phyloP scores from a whole-genome alignment of 495 filamentous ascomycete genomes.

The Beverwykella pulmonaria region DNA sequence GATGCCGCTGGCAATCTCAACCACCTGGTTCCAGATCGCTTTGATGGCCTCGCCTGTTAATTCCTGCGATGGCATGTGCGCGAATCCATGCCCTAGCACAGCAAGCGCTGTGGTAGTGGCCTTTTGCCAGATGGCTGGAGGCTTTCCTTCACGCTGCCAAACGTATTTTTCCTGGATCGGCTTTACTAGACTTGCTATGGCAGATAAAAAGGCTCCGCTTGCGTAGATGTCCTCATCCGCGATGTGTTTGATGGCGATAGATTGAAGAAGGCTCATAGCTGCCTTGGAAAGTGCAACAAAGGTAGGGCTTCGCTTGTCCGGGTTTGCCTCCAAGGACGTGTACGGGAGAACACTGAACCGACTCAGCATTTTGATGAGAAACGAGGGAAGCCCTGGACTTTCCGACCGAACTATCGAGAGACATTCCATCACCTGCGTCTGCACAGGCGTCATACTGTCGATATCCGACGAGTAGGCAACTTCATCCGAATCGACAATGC shows the following conservation, averaged over 20 bases:
- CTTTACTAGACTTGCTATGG: constrained; percentile 64
- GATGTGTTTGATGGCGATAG: constrained; percentile 53
- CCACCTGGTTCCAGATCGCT: constrained; percentile 61
- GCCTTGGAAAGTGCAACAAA: constrained; percentile 87
- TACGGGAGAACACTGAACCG: constrained; percentile 72
- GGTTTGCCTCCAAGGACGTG: constrained; percentile 20
- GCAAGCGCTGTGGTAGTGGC: constrained; percentile 70
- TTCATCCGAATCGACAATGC: constrained; percentile 70
- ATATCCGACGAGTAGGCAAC: constrained; percentile 78
- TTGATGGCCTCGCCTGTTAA: constrained; percentile 52
- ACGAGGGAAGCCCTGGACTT: constrained; percentile 64
- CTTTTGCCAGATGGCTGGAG: constrained; percentile 74
- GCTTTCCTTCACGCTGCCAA: constrained; percentile 56
- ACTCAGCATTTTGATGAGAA: constrained; percentile 67
- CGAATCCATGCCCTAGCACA: constrained; percentile 68
- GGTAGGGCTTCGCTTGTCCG: constrained; percentile 53
- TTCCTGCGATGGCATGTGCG: constrained; percentile 30
- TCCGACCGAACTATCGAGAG: constrained; percentile 73
- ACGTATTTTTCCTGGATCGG: constrained; percentile 77
- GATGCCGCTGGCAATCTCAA: constrained; percentile 63
- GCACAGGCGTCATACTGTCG: constrained; percentile 79
- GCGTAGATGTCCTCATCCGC: constrained; percentile 29
- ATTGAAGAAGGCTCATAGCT: constrained; percentile 68
- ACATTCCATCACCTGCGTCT: constrained; percentile 71
- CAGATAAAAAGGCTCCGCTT: constrained; percentile 51